phyloP scores from a whole-genome alignment of 106 monocot species.

The Chionographis japonica region DNA sequence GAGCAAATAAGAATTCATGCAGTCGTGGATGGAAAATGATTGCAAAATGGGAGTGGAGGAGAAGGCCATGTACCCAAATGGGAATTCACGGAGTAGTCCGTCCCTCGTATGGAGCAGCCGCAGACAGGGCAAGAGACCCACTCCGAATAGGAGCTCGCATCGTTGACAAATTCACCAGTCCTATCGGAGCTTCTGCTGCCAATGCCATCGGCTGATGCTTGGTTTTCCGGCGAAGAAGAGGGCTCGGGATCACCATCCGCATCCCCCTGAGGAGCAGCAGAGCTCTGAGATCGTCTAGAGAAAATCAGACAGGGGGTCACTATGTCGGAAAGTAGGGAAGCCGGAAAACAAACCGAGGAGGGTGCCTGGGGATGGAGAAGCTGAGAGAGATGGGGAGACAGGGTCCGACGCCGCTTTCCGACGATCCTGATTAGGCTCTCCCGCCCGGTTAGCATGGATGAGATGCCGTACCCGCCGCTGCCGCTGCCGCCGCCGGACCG shows the following conservation, averaged over 20 bases:
- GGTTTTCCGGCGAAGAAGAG: not conserved
- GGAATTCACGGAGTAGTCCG: conserved; percentile 43
- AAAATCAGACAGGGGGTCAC: not conserved
- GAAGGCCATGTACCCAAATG: conserved; percentile 52
- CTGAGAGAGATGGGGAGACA: conserved; percentile 25
- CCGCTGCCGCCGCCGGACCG: too few relatives aligned
- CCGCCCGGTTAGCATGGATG: conserved; percentile 51
- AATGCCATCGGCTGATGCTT: not conserved
- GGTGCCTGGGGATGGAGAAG: conserved; percentile 11
- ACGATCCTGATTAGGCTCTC: conserved; percentile 75
- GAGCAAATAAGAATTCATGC: too few relatives aligned
- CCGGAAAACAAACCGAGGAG: not conserved
- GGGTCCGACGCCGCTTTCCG: conserved; percentile 65
- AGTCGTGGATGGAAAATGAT: too few relatives aligned
- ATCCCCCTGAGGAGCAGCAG: not conserved
- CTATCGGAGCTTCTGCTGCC: too few relatives aligned
- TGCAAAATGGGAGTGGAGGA: too few relatives aligned
- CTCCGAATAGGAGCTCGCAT: conserved; percentile 7
- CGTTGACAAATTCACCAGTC: too few relatives aligned
- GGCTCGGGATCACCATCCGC: too few relatives aligned
- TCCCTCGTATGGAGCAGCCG: conserved; percentile 39
- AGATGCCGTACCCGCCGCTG: too few relatives aligned
- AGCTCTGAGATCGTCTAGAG: not conserved
- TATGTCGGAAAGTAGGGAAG: not conserved
- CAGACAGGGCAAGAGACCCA: conserved; percentile 73